Evolutionary conservation across 495 filamentous ascomycete species (phyloP).

Genomic region (Penicillium salamii): DNA sequence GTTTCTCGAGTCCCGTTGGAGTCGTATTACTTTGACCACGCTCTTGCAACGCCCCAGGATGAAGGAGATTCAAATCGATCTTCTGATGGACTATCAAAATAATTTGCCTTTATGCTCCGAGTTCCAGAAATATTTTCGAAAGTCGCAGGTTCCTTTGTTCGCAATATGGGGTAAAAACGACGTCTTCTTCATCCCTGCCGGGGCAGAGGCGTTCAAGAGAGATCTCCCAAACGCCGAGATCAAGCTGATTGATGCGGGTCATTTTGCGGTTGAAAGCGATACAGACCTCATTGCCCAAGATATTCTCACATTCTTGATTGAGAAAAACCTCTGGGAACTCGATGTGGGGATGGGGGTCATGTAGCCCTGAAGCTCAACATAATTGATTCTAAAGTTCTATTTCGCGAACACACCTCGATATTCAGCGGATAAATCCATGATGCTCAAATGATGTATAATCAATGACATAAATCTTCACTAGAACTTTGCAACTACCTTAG

Average conservation of each 20-base stretch:
- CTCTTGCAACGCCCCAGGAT: slow-evolving; percentile 52
- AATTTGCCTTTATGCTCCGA: slow-evolving; percentile 54
- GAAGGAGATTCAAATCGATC: slow-evolving; percentile 54
- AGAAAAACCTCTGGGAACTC: background rate
- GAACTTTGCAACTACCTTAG: no score
- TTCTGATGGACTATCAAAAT: slow-evolving; percentile 56
- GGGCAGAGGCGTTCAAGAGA: slow-evolving; percentile 58
- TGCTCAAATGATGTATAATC: no score
- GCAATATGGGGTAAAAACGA: slow-evolving; percentile 65
- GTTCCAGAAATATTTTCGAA: slow-evolving; percentile 59
- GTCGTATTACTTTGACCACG: slow-evolving; percentile 47
- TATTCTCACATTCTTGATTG: slow-evolving; percentile 47
- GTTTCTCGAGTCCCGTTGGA: slow-evolving; percentile 47
- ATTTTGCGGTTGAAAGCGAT: slow-evolving; percentile 62
- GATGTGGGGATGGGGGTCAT: background rate
- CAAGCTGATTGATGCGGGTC: slow-evolving; percentile 54
- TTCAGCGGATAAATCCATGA: no score
- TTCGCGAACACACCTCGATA: no score
- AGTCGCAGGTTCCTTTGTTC: slow-evolving; percentile 52
- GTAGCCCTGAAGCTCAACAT: no score
- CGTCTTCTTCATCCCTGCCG: slow-evolving; percentile 51
- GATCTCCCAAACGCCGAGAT: slow-evolving; percentile 53
- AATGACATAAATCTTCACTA: no score
- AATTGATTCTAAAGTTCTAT: no score
- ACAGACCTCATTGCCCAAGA: slow-evolving; percentile 44